A percentile compares a stretch with the other conserved stretches of the same genome.
phyloP scores from a whole-genome alignment of 805 yeast species.

The Candida xiaguanensis region DNA sequence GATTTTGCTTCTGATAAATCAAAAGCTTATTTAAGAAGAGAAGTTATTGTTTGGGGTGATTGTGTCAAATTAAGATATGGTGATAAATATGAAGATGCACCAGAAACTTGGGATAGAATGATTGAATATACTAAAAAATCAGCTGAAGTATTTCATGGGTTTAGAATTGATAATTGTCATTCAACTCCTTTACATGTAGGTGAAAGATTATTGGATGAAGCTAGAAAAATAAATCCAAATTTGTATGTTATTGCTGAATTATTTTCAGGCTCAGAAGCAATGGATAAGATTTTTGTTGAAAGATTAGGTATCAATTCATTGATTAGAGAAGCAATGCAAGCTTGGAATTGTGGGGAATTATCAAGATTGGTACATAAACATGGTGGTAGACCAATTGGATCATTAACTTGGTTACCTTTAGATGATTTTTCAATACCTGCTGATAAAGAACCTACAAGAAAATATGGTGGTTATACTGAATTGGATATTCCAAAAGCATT shows the following conservation, averaged over 20 bases:
- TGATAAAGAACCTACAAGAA: slow-evolving; percentile 30
- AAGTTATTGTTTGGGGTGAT: slow-evolving; percentile 96
- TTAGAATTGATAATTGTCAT: slow-evolving; percentile 93
- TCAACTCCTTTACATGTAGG: slow-evolving; percentile 97
- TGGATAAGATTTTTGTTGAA: slow-evolving; percentile 89
- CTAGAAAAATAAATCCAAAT: slow-evolving; percentile 79
- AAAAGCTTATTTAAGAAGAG: slow-evolving; percentile 81
- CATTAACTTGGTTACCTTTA: slow-evolving; percentile 75
- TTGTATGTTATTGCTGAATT: slow-evolving; percentile 92
- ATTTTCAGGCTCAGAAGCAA: slow-evolving; percentile 86
- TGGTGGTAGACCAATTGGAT: slow-evolving; percentile 95
- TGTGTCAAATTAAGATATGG: slow-evolving; percentile 94
- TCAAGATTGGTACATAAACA: slow-evolving; percentile 84
- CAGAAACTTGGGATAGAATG: slow-evolving; percentile 87
- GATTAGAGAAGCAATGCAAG: slow-evolving; percentile 96
- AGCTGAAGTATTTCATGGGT: slow-evolving; percentile 78
- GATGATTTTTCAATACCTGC: slow-evolving; percentile 72
- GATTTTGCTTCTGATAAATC: slow-evolving; percentile 85
- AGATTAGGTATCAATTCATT: slow-evolving; percentile 84
- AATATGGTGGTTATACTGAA: slow-evolving; percentile 48
- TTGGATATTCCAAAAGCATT: slow-evolving; percentile 65
- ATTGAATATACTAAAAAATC: slow-evolving; percentile 64
- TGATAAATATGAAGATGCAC: slow-evolving; percentile 70
- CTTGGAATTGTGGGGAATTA: slow-evolving; percentile 82
- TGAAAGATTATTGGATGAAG: slow-evolving; percentile 80